Evolutionary conservation across 352 stramenopile species (phyloP).

Genomic region (Pseudoperonospora humuli): DNA sequence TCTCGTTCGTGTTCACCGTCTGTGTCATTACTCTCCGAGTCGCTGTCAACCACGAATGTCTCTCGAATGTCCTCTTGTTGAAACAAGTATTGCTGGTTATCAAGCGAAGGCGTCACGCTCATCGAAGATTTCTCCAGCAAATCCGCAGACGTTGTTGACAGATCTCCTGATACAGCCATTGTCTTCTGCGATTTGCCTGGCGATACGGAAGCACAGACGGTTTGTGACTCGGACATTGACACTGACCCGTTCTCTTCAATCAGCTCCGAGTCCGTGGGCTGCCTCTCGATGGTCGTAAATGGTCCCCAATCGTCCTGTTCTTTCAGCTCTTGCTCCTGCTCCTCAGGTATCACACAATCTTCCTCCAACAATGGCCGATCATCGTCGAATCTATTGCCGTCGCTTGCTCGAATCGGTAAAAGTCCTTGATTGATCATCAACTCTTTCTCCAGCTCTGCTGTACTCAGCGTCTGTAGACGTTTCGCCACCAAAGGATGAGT

Average conservation of each 20-base stretch:
- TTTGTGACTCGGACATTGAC: constrained; percentile 24
- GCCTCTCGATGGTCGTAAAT: constrained; percentile 1
- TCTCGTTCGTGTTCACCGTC: constrained; percentile 10
- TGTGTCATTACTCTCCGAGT: constrained; percentile 40
- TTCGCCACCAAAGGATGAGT: constrained; percentile 20
- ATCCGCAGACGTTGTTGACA: no score
- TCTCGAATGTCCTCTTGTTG: constrained; percentile 42
- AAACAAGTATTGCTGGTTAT: constrained; percentile 36
- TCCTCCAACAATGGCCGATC: constrained; percentile 41
- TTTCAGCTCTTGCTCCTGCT: constrained; percentile 47
- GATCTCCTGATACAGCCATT: background rate
- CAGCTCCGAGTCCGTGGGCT: constrained; percentile 54
- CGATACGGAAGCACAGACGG: background rate
- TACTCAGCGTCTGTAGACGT: constrained; percentile 19
- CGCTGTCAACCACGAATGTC: constrained; percentile 40
- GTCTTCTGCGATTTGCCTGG: constrained; percentile 5
- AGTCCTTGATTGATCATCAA: constrained; percentile 44
- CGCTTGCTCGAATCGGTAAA: background rate
- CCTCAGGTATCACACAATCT: constrained; percentile 52
- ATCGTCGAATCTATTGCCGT: constrained; percentile 26
- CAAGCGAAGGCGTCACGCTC: constrained; percentile 5
- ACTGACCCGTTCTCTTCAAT: constrained; percentile 55
- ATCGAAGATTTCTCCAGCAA: no score
- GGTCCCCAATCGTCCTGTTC: constrained; percentile 46
- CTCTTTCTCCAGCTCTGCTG: constrained; percentile 32